Evolutionary conservation across 78 protist genomes (phyloP).

Genomic region (Emiliania huxleyi): DNA sequence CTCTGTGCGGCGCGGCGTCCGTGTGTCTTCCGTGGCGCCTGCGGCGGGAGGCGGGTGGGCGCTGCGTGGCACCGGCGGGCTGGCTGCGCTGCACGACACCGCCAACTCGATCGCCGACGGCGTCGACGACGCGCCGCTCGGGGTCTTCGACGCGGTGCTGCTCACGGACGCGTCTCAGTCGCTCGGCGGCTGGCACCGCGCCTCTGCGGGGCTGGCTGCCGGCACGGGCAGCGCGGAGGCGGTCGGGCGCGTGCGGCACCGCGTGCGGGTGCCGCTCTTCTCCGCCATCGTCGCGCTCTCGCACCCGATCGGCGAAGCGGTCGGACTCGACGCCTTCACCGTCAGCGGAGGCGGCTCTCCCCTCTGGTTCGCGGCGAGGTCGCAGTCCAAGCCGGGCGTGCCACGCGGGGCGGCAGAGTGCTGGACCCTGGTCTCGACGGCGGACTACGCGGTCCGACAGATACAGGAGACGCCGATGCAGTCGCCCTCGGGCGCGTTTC

Average conservation of each 20-base stretch:
- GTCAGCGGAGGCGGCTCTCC: background rate
- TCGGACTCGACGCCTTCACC: background rate
- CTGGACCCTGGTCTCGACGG: background rate
- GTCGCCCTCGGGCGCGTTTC: background rate
- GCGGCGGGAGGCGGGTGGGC: background rate
- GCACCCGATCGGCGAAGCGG: background rate
- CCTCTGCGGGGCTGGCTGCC: background rate
- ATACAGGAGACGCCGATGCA: background rate
- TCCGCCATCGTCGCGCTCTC: background rate
- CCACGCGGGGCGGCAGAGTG: background rate
- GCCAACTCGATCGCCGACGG: background rate
- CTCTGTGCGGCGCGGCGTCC: background rate
- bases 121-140: background rate
- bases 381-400: background rate
- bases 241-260: background rate
- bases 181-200: background rate
- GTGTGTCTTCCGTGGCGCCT: background rate
- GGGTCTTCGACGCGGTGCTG: background rate
- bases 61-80: background rate
- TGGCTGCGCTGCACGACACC: background rate
- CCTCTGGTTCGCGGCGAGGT: background rate
- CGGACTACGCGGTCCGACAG: background rate
- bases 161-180: background rate
- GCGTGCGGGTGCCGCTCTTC: background rate
- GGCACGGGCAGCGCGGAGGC: background rate